Base-by-base conservation (phyloP, 116 monocot genomes). In the Trichopus zeylanicus region DNA sequence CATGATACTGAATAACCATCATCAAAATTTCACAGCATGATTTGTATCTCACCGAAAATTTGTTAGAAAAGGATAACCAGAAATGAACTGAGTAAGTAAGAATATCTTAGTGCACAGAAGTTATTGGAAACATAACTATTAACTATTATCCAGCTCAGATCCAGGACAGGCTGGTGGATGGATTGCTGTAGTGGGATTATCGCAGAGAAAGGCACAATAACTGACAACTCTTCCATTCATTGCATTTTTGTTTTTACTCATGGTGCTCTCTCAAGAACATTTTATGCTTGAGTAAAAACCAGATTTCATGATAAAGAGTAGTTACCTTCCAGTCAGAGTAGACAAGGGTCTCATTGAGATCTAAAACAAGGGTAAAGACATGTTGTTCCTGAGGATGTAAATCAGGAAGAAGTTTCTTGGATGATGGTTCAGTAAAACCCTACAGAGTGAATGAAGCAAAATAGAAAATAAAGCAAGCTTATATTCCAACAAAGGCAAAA, bases 281-380 rank as follows among this genome's bases (percentile, higher is more conserved):
- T 13, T 13, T 15, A 13, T 18, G 12, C 18, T 42, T 16, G n/a
- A 18, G n/a, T 10, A 42, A 42, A 42, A 15, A 2, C 42, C 42
- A 9, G n/a, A n/a, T n/a, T n/a, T 42, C 42, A 23, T 29, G 13
- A 20, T 2, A 31, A 49, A 49, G 42, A 42, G n/a, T 42, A 42
- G 42, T 59, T 79, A 97, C 97, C 97, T 81, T 86, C 97, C 97
- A 97, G 66, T 97, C 97, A 54, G 97, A 91, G 67, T 84, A 91
- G 3, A 97, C 84, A 21, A 95, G 72, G 63, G 95, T 90, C 61
- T 95, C 95, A 62, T 95, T 89, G 26, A 95, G 81, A 51, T 95
- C 95, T 12, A 95, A 75, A 66, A 95, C 91, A 65, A 95, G 87
- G 49, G 95, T 95, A 56, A 81, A 87, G 27, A 91, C 97, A 69